These are phyloP conservation scores for Fusarium armeniacum DNA, from an alignment of 2,329 filamentous ascomycete genomes.

Conservation along the genomic window DNA sequence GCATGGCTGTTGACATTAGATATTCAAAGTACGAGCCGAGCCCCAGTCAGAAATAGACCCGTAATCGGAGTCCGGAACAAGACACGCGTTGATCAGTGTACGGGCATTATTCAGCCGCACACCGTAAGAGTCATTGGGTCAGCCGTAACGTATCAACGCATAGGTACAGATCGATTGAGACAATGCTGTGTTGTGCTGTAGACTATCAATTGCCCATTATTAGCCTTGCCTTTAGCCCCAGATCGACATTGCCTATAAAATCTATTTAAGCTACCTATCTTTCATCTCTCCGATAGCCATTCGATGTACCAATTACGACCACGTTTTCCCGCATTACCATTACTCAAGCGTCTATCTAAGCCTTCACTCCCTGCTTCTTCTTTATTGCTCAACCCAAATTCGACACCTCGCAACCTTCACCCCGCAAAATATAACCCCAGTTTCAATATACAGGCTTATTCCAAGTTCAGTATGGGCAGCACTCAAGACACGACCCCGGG, in stretches of 20 bases:
- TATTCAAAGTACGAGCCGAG: background rate
- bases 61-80: constrained; percentile 34
- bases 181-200: constrained; percentile 7
- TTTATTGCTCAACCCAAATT: constrained; percentile 29
- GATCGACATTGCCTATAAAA: constrained; percentile 28
- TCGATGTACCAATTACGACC: constrained; percentile 46
- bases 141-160: constrained; percentile 22
- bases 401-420: constrained; percentile 31
- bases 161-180: constrained; percentile 9
- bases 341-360: constrained; percentile 39
- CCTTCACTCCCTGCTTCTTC: constrained; percentile 17
- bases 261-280: constrained; percentile 18
- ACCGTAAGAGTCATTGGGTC: constrained; percentile 46
- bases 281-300: constrained; percentile 23
- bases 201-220: constrained; percentile 14
- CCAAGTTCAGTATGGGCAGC: constrained; percentile 50
- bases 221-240: constrained; percentile 28
- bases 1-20: constrained; percentile 16
- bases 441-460: constrained; percentile 19
- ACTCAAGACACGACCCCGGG: constrained; percentile 53
- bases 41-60: constrained; percentile 19
- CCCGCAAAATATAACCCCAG: constrained; percentile 20
- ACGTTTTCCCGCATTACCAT: constrained; percentile 39
- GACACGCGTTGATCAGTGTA: constrained; percentile 9
- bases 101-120: constrained; percentile 43